A percentile compares a stretch with the other conserved stretches of the same genome.
Evolutionary conservation across 1,284 basidiomycete genomes (phyloP).

Genomic region (Fomitopsis palustris): DNA sequence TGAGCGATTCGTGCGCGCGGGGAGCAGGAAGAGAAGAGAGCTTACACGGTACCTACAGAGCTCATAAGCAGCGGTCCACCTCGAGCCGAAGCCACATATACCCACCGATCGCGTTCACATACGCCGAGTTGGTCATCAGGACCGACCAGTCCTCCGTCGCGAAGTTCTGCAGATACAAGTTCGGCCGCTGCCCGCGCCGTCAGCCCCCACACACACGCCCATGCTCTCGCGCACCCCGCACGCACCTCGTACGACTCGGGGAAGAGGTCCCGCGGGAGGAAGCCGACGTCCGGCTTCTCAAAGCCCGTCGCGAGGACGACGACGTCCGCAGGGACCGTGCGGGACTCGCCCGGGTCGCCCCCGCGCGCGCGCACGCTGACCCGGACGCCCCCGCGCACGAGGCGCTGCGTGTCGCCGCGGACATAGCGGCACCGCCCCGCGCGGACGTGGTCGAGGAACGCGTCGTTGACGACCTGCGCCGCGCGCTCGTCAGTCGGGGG

Average conservation of each 20-base stretch:
- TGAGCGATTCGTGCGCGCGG: too few species aligned
- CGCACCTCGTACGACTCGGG: constrained; percentile 50
- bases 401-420: constrained; percentile 48
- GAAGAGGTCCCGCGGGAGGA: constrained; percentile 57
- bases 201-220: background rate
- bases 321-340: constrained; percentile 45
- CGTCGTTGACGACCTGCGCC: constrained; percentile 51
- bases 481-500: background rate
- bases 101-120: constrained; percentile 48
- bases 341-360: constrained; percentile 27
- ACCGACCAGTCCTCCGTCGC: constrained; percentile 56
- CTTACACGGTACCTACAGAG: constrained; percentile 27
- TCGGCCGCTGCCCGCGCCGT: constrained; percentile 35
- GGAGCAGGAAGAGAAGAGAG: constrained; percentile 1
- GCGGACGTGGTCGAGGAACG: constrained; percentile 50
- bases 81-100: background rate
- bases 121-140: constrained; percentile 56
- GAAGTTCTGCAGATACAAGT: constrained; percentile 65
- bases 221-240: too few species aligned
- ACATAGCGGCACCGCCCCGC: constrained; percentile 47
- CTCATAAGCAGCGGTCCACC: background rate
- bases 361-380: constrained; percentile 29
- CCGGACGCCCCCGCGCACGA: constrained; percentile 43
- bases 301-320: constrained; percentile 64
- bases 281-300: constrained; percentile 50